Base-by-base conservation (phyloP, 2,329 filamentous ascomycete species). In the Ascomycota sp. region DNA sequence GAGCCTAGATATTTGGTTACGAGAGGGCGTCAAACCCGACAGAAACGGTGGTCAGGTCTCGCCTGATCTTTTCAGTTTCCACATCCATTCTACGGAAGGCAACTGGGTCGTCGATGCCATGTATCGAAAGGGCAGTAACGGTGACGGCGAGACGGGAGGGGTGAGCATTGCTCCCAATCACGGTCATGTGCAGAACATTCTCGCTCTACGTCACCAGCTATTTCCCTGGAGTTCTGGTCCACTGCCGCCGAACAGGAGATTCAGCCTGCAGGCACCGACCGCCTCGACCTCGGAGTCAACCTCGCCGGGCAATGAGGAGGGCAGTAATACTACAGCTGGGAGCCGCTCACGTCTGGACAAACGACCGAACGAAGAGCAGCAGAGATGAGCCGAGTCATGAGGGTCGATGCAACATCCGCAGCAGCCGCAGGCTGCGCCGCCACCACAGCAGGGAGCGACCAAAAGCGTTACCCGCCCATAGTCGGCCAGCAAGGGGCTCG, bases 1-100 rank as follows among this genome's bases (percentile, higher is more conserved):
- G 1, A 64, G 57, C 34, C 53, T 64, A 5, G 67, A 71, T 31
- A 64, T 66, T 17, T 72, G 66, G 66, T 56, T 71, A 47, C 57
- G 56, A 6, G 63, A 67, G 42, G 63, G 62, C 31, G 45, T 56
- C 21, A 61, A 61, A 28, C 55, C 59, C 1, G 35, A 35, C 4
- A 33, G 31, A 1, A 43, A 45, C 1, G 42, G 39, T 1, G 41
- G 42, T 7, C 43, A 47, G 19, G 38, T 38, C 1, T 66, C 64
- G 4, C 65, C 65, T 0, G 65, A 69, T 33, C 48, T 69, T 2
- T 69, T 69, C 34, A 52, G 57, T 12, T 67, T 70, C 33, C 64
- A 65, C 0, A 46, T 45, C 1, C 47, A 42, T 6, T 42, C 50
- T 0, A 33, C 38, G n/a, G 45, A 39, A 22, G 43, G 44, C 11